Percentiles rank a stretch among this genome's conserved stretches.
Conservation (phyloP, 345 rosid species). For the Eutrema japonicum region DNA sequence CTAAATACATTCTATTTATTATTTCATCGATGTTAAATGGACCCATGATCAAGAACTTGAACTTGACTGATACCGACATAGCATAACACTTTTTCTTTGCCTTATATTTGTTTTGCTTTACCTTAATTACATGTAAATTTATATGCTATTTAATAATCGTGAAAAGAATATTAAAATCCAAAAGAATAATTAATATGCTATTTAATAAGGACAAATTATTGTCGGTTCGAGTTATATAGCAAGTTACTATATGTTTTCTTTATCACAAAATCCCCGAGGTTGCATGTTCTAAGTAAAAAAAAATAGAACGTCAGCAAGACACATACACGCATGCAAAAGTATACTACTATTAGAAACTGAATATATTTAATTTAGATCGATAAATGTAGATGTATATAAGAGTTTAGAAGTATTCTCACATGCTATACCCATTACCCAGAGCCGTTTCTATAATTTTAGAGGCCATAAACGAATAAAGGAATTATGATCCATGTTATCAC, state of each 20-base stretch:
- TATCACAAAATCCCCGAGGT: not conserved
- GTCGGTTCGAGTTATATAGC: not conserved
- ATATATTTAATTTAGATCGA: not conserved
- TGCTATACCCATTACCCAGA: not conserved
- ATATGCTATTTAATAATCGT: not conserved
- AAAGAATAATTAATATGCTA: slow-evolving; percentile 9
- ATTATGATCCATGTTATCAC: too few species aligned
- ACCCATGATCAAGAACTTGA: too few species aligned
- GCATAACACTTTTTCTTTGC: slow-evolving; percentile 32
- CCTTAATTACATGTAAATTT: slow-evolving; percentile 1
- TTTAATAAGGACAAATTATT: not conserved
- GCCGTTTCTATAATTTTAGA: too few species aligned
- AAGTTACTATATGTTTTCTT: not conserved
- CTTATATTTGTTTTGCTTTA: too few species aligned
- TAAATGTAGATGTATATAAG: not conserved
- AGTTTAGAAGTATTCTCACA: not conserved
- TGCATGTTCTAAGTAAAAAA: not conserved
- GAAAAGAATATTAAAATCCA: not conserved
- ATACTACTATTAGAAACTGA: not conserved
- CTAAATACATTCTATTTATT: slow-evolving; percentile 18
- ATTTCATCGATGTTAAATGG: slow-evolving; percentile 13
- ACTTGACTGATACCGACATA: too few species aligned
- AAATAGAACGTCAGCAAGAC: not conserved
- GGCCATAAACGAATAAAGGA: too few species aligned
- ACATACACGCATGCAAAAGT: not conserved